Conservation (phyloP, 331 rosid genomes). For the Phaseolus coccineus region DNA sequence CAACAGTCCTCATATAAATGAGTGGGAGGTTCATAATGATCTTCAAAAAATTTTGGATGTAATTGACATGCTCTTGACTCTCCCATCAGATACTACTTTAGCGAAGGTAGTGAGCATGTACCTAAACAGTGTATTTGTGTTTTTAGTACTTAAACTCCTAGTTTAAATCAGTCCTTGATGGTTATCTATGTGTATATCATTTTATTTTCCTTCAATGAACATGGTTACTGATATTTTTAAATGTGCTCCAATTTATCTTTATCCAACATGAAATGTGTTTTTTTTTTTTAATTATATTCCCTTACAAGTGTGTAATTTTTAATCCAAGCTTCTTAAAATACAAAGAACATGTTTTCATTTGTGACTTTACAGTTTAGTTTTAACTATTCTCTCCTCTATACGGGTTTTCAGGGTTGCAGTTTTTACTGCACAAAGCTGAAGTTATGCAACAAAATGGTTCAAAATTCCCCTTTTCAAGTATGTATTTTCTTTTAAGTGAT, state of each 20-base stretch:
- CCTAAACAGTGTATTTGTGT: not conserved
- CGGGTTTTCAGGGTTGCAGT: slow-evolving; percentile 90
- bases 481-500: slow-evolving; percentile 27
- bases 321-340: no score
- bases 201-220: not conserved
- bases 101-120: slow-evolving; percentile 68
- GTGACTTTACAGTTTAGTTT: no score
- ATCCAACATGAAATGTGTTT: no score
- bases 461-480: slow-evolving; percentile 67
- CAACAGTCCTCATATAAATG: no score
- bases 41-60: no score
- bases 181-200: not conserved
- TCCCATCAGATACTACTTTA: slow-evolving; percentile 51
- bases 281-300: no score
- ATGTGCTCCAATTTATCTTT: no score
- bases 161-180: not conserved
- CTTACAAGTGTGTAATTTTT: no score
- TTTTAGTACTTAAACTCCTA: not conserved
- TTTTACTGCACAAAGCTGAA: slow-evolving; percentile 66
- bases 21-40: no score
- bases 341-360: no score
- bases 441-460: slow-evolving; percentile 73
- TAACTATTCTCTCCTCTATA: slow-evolving; percentile 43
- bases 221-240: not conserved
- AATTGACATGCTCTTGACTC: no score